phyloP scores from a whole-genome alignment of 2,329 filamentous ascomycete genomes.

The Paecilomyces formosus region DNA sequence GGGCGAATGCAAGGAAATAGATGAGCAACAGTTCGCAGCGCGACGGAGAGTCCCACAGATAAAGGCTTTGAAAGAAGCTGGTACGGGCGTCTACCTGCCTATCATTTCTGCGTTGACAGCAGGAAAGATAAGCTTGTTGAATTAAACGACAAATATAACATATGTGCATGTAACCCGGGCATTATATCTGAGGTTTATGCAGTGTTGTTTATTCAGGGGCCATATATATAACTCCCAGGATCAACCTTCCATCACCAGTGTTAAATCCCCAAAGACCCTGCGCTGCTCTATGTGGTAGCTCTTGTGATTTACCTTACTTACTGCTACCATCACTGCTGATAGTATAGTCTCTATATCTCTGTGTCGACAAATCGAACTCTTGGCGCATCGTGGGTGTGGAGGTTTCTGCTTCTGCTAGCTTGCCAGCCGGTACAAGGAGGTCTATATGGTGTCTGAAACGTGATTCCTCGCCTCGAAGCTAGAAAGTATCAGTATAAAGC shows the following conservation, averaged over 20 bases:
- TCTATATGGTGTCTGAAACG: not conserved
- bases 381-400: not conserved
- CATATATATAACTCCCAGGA: not conserved
- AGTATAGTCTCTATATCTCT: too few species aligned
- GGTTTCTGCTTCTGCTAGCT: not conserved
- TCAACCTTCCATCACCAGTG: not conserved
- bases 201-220: too few species aligned
- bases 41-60: constrained; percentile 26
- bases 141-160: constrained; percentile 11
- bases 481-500: not conserved
- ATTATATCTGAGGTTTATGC: too few species aligned
- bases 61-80: constrained; percentile 21
- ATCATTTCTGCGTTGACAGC: constrained; percentile 26
- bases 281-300: too few species aligned
- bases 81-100: constrained; percentile 19
- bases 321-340: too few species aligned
- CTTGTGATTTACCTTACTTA: too few species aligned
- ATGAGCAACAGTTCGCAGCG: constrained; percentile 22
- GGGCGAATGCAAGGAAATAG: constrained; percentile 26
- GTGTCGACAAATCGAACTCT: too few species aligned
- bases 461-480: not conserved
- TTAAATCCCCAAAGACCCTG: too few species aligned
- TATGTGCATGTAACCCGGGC: too few species aligned
- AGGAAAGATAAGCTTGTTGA: constrained; percentile 37
- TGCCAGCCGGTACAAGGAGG: not conserved